Conservation (phyloP, 805 yeast species). For the Kluyveromyces lactis region DNA sequence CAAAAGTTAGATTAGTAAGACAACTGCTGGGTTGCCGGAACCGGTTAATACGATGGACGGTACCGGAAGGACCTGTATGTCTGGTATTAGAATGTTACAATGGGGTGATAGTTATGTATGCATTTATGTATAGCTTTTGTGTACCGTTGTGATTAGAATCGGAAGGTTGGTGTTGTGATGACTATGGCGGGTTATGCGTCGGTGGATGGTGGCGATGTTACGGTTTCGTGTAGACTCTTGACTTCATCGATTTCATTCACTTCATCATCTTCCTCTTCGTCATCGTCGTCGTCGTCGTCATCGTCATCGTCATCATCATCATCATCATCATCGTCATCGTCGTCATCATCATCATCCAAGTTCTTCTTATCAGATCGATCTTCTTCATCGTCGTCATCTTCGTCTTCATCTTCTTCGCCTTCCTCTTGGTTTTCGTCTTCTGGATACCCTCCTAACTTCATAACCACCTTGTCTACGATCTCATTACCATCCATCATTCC, state of each 20-base stretch:
- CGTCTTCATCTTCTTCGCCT: conserved; percentile 37
- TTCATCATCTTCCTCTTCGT: conserved; percentile 29
- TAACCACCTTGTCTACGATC: conserved; percentile 75
- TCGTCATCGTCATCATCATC: conserved; percentile 44
- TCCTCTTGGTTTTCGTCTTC: conserved; percentile 44
- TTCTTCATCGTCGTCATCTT: conserved; percentile 30
- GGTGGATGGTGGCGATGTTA: not conserved
- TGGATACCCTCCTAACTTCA: conserved; percentile 58
- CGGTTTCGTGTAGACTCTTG: conserved; percentile 1
- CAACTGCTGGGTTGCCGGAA: too few relatives aligned
- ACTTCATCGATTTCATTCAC: not conserved
- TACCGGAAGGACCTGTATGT: too few relatives aligned
- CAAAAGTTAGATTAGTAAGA: too few relatives aligned
- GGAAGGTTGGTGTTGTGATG: too few relatives aligned
- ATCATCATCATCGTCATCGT: conserved; percentile 33
- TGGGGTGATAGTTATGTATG: too few relatives aligned
- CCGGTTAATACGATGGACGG: too few relatives aligned
- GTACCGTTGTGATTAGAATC: too few relatives aligned
- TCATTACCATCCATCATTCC: conserved; percentile 99
- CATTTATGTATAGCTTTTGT: too few relatives aligned
- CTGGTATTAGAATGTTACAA: too few relatives aligned
- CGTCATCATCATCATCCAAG: conserved; percentile 42
- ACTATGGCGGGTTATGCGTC: too few relatives aligned
- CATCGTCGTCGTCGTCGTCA: conserved; percentile 33
- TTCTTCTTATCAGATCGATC: conserved; percentile 37